Evolutionary conservation across 768 basidiomycete species (phyloP), one percentile per base, ranked within the genome.

Genomic region (Cyathus striatus): DNA sequence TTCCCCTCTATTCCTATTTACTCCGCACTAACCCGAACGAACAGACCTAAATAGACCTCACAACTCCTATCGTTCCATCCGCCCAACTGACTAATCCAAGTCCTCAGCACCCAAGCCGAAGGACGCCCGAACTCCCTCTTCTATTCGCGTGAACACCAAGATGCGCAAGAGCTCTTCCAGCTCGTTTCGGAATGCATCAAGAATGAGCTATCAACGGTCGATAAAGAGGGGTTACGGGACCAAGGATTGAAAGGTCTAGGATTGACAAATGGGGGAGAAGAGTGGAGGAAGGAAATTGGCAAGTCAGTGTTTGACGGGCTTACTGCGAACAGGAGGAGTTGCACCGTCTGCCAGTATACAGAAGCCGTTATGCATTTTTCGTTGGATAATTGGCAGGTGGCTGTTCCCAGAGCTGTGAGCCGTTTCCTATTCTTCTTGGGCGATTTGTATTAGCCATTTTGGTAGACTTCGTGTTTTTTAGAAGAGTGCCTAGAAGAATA

Each of bases 161-260:
- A 98, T 59, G 95, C 95, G 4, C 95, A 98, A 57, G 95, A 98
- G 58, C 75, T 98, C n/a, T 97, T 96, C 66, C 86, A 95, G 52
- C 81, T 97, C 23, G 69, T 97, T 6, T 86, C 92, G 1, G 92
- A 94, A 59, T 87, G 83, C 41, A 73, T 97, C 51, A 90, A 90
- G 64, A 84, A 83, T 47, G 95, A 98, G 60, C 73, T 82, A n/a
- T 57, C 66, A 2, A 76, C 83, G 2, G 76, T 96, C 1, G 81
- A 84, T 43, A 75, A 73, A 35, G 90, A 94, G 58, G 76, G 78
- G 2, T 67, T 72, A 34, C 71, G 81, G 32, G 83, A 90, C 56
- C 74, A 81, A 38, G 89, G 90, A 5, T n/a, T n/a, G n/a, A n/a
- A n/a, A n/a, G n/a, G n/a, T n/a, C 65, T 92, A 13, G 83, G 81